Conservation (phyloP, 164 flowering plant genomes). For the Stephania japonica region DNA sequence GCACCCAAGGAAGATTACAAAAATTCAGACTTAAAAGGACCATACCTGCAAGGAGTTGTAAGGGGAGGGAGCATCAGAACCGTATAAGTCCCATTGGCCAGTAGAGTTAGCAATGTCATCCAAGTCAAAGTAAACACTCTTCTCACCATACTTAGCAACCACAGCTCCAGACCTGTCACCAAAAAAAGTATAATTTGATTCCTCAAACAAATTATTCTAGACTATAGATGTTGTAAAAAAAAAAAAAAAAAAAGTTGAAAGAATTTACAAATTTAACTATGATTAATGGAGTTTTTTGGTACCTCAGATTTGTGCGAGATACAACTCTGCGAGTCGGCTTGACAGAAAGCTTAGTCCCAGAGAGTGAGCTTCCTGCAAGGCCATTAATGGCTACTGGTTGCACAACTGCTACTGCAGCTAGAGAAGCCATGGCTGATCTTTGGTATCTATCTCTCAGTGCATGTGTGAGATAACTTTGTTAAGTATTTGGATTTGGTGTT, state of each 20-base stretch:
- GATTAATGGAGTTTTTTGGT: not conserved
- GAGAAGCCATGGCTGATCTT: conserved; percentile 11
- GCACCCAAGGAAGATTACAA: not conserved
- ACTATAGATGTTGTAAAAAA: too few relatives aligned
- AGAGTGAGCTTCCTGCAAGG: conserved; percentile 17
- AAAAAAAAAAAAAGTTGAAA: too few relatives aligned
- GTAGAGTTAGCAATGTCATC: conserved; percentile 94
- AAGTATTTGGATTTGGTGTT: not conserved
- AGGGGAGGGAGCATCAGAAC: conserved; percentile 89
- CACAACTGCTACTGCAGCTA: conserved; percentile 16
- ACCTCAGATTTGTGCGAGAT: conserved; percentile 9
- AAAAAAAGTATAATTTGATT: not conserved
- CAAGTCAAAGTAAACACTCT: conserved; percentile 90
- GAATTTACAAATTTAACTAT: not conserved
- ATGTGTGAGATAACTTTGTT: not conserved
- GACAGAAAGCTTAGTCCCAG: conserved; percentile 13
- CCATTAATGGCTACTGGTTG: conserved; percentile 19
- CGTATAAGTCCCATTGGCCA: conserved; percentile 96
- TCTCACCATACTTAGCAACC: conserved; percentile 91
- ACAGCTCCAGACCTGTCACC: conserved; percentile 31
- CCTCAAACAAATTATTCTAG: too few relatives aligned
- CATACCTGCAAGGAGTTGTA: conserved; percentile 84
- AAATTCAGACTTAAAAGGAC: not conserved
- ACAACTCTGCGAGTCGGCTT: conserved; percentile 9
- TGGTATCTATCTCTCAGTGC: not conserved